A percentile compares a stretch with the other conserved stretches of the same genome.
These are phyloP conservation scores for Leccinum aurantiacum DNA, from an alignment of 768 basidiomycete species.

Conservation along the genomic window DNA sequence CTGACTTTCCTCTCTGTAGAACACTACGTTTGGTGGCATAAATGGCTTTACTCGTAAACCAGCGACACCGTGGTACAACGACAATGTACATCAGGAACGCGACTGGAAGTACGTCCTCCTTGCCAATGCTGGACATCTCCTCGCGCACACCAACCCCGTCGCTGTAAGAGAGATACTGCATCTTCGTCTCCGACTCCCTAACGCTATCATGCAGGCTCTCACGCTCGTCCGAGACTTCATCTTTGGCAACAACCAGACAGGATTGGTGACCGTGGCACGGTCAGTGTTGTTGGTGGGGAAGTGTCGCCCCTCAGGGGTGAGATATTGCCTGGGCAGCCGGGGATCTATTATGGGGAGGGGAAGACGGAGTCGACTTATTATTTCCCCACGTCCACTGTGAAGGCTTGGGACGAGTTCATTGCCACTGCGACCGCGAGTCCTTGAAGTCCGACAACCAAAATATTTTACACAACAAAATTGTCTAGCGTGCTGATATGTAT, in stretches of 20 bases:
- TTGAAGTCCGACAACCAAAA: too few species aligned
- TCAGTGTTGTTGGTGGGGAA: constrained; percentile 49
- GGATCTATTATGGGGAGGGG: constrained; percentile 50
- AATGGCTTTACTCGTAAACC: constrained; percentile 72
- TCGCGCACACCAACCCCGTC: constrained; percentile 34
- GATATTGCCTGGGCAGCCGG: constrained; percentile 40
- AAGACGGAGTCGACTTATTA: constrained; percentile 50
- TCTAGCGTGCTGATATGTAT: too few species aligned
- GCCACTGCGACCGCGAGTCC: background rate
- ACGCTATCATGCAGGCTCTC: constrained; percentile 44
- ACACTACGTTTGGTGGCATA: constrained; percentile 78
- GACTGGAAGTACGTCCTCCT: constrained; percentile 49
- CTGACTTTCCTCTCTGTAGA: constrained; percentile 37
- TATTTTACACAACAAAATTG: too few species aligned
- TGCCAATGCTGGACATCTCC: constrained; percentile 39
- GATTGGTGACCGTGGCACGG: constrained; percentile 35
- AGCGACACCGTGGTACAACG: constrained; percentile 64
- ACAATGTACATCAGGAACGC: constrained; percentile 67
- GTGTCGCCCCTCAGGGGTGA: constrained; percentile 43
- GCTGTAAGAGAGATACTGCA: constrained; percentile 40
- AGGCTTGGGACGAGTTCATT: constrained; percentile 58
- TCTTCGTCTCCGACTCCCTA: background rate
- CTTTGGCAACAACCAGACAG: constrained; percentile 59
- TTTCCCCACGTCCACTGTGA: constrained; percentile 54
- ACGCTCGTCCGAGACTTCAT: constrained; percentile 65